Conservation (phyloP, 164 flowering plant genomes). For the Stephania japonica region DNA sequence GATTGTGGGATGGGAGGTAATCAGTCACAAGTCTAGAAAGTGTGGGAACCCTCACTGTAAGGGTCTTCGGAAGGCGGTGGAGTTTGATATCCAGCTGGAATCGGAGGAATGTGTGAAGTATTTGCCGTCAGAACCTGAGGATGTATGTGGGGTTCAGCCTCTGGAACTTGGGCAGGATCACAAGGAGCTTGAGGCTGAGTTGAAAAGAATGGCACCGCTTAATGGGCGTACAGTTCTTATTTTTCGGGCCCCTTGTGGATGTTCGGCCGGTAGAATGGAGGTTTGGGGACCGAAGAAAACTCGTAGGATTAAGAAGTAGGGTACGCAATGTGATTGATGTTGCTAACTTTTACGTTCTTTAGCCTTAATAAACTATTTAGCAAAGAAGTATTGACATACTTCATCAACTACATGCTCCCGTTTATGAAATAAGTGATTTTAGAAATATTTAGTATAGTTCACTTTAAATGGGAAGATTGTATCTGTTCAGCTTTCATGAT, state of each 20-base stretch:
- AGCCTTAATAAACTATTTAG: slow-evolving; percentile 16
- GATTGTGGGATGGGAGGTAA: slow-evolving; percentile 33
- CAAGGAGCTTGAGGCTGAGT: slow-evolving; percentile 49
- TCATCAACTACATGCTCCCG: slow-evolving; percentile 9
- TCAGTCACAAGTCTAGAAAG: slow-evolving; percentile 31
- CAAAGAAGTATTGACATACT: slow-evolving; percentile 17
- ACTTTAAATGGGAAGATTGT: slow-evolving; percentile 18
- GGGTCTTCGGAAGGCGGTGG: slow-evolving; percentile 52
- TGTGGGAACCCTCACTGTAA: slow-evolving; percentile 51
- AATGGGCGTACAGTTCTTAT: slow-evolving; percentile 59
- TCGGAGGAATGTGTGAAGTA: slow-evolving; percentile 52
- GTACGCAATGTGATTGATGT: background rate
- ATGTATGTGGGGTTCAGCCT: slow-evolving; percentile 22
- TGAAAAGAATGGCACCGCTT: slow-evolving; percentile 56
- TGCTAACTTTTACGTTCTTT: background rate
- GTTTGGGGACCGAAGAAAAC: slow-evolving; percentile 54
- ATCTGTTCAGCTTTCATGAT: slow-evolving; percentile 12
- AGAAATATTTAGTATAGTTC: slow-evolving; percentile 11
- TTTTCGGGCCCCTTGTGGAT: slow-evolving; percentile 55
- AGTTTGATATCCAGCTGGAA: slow-evolving; percentile 58
- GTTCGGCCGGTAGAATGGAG: slow-evolving; percentile 55
- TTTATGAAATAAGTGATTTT: slow-evolving; percentile 13
- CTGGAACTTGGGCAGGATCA: slow-evolving; percentile 46
- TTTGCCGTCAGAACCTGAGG: slow-evolving; percentile 27
- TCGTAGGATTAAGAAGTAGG: slow-evolving; percentile 47